phyloP scores from a whole-genome alignment of 371 early-diverging fungal species.

The Mortierella sp. region DNA sequence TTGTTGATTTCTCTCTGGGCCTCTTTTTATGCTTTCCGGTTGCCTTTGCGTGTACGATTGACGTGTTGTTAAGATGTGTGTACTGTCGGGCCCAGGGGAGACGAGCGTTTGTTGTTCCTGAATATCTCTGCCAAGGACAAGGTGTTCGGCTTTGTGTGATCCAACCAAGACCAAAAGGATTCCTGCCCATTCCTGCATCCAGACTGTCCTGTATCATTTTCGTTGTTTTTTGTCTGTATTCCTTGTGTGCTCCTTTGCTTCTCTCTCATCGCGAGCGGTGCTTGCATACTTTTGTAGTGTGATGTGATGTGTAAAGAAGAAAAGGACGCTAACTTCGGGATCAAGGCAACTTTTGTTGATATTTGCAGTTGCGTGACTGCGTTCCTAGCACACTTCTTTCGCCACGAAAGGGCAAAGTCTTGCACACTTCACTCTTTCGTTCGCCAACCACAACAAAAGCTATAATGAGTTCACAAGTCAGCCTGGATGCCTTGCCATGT shows the following conservation, averaged over 20 bases:
- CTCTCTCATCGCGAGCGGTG: background rate
- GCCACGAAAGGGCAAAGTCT: background rate
- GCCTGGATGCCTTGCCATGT: slow-evolving; percentile 58
- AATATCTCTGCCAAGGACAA: background rate
- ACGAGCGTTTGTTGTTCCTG: background rate
- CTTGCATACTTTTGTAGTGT: background rate
- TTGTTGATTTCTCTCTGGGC: background rate
- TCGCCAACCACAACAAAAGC: background rate
- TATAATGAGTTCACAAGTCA: slow-evolving; percentile 26
- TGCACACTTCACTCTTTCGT: background rate
- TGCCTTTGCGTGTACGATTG: background rate
- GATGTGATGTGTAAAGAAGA: background rate
- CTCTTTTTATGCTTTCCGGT: too few species aligned
- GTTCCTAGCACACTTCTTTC: background rate
- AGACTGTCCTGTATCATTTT: background rate
- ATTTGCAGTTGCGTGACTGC: background rate
- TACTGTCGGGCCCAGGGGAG: background rate
- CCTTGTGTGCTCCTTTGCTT: background rate
- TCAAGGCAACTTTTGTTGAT: slow-evolving; percentile 5
- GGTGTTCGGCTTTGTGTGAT: background rate
- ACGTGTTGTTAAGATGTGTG: background rate
- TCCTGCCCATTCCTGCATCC: background rate
- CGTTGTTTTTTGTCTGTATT: background rate
- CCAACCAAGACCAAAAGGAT: background rate
- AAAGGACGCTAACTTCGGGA: slow-evolving; percentile 1